A percentile compares a stretch with the other conserved stretches of the same genome.
Evolutionary conservation across 305 asterid genomes (phyloP).

Genomic region (Fraxinus ornus): DNA sequence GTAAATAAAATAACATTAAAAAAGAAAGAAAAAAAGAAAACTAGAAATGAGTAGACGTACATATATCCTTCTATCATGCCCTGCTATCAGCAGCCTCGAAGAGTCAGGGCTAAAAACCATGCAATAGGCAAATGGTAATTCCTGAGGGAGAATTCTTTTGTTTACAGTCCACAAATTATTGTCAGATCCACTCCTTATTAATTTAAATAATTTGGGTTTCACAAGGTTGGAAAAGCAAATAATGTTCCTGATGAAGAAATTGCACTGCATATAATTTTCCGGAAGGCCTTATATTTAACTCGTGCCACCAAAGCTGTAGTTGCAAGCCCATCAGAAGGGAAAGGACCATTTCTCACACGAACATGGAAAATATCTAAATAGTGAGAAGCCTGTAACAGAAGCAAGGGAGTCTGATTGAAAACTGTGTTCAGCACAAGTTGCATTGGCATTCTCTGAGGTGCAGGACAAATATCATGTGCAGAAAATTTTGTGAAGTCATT

Average conservation of each 20-base stretch:
- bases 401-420: slow-evolving; percentile 58
- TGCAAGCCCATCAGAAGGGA: slow-evolving; percentile 55
- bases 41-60: slow-evolving; percentile 39
- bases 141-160: slow-evolving; percentile 57
- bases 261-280: slow-evolving; percentile 85
- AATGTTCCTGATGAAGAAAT: slow-evolving; percentile 71
- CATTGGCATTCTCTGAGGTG: slow-evolving; percentile 81
- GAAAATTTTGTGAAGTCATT: slow-evolving; percentile 84
- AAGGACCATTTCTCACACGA: slow-evolving; percentile 44
- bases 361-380: slow-evolving; percentile 57
- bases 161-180: slow-evolving; percentile 53
- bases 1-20: neutral
- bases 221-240: slow-evolving; percentile 82
- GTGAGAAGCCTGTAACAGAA: slow-evolving; percentile 66
- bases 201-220: slow-evolving; percentile 68
- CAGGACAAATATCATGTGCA: slow-evolving; percentile 95
- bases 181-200: slow-evolving; percentile 55
- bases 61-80: slow-evolving; percentile 77
- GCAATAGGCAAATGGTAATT: slow-evolving; percentile 77
- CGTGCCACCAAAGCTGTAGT: slow-evolving; percentile 65
- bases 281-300: slow-evolving; percentile 61
- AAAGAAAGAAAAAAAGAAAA: neutral
- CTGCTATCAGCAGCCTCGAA: slow-evolving; percentile 68
- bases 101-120: slow-evolving; percentile 86
- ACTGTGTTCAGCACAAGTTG: slow-evolving; percentile 62